phyloP scores from a whole-genome alignment of 306 rosid species.

The Gynostemma pentaphyllum region DNA sequence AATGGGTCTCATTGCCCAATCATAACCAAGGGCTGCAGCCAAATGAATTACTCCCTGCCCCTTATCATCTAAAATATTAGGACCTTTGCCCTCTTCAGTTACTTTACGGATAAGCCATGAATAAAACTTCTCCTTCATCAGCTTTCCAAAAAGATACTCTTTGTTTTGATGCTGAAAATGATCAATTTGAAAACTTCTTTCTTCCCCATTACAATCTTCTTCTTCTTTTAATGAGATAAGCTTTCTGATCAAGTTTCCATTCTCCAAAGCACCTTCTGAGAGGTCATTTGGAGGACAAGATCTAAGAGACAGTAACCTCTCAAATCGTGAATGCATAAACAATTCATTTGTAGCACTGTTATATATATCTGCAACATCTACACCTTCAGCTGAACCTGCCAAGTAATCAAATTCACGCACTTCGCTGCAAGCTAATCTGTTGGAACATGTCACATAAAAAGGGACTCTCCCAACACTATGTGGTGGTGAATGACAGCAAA shows the following conservation, averaged over 20 bases:
- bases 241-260: constrained; percentile 32
- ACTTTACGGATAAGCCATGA: constrained; percentile 72
- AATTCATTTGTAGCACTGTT: constrained; percentile 27
- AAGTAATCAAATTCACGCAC: constrained; percentile 71
- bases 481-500: constrained; percentile 70
- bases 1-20: constrained; percentile 71
- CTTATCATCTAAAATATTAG: constrained; percentile 49
- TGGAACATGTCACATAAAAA: constrained; percentile 79
- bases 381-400: constrained; percentile 34
- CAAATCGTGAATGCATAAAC: constrained; percentile 38
- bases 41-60: constrained; percentile 79
- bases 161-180: constrained; percentile 28
- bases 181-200: constrained; percentile 19
- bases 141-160: constrained; percentile 32
- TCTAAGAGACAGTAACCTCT: constrained; percentile 35
- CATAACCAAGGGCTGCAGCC: constrained; percentile 71
- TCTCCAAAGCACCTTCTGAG: constrained; percentile 31
- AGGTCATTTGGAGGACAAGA: constrained; percentile 30
- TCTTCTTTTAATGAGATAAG: constrained; percentile 63
- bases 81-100: constrained; percentile 69
- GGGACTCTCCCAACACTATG: constrained; percentile 60
- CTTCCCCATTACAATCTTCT: constrained; percentile 40
- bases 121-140: constrained; percentile 60
- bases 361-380: constrained; percentile 28
- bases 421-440: constrained; percentile 88